Conservation (phyloP, 441 rosid species). For the Syzygium syzygioides region DNA sequence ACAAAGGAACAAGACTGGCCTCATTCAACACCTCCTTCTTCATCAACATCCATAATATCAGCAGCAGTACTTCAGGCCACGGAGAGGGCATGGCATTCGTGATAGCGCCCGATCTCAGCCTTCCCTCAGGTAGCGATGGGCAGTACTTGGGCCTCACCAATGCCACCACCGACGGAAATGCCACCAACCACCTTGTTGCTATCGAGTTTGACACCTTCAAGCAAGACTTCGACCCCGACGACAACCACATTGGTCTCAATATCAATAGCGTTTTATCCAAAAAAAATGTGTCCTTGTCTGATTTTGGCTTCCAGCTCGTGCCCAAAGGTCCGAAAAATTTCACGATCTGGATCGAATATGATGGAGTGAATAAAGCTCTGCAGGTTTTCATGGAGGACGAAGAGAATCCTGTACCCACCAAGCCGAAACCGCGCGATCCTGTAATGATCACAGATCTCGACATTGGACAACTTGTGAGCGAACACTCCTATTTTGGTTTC, state of each 20-base stretch:
- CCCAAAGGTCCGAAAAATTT: not conserved
- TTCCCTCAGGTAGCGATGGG: not conserved
- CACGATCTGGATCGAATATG: not conserved
- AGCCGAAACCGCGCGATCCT: not conserved
- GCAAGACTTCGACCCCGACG: not conserved
- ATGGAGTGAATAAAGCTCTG: not conserved
- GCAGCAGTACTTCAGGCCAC: not conserved
- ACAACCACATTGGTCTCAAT: slow-evolving; percentile 1
- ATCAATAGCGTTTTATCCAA: not conserved
- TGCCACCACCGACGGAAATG: not conserved
- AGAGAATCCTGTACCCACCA: not conserved
- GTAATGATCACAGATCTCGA: not conserved
- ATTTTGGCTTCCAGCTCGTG: not conserved
- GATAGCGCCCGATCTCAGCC: not conserved
- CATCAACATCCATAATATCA: not conserved
- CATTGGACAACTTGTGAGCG: not conserved
- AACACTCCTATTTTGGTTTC: not conserved
- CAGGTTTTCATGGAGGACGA: not conserved
- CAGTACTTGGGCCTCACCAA: not conserved
- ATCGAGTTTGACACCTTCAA: not conserved
- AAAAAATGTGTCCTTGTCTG: not conserved
- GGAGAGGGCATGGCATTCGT: not conserved
- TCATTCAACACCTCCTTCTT: slow-evolving; percentile 6
- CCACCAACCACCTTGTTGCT: not conserved
- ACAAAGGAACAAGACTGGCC: not conserved